Evolutionary conservation across 2,329 filamentous ascomycete genomes (phyloP), one percentile per base, ranked within the genome.

Genomic region (Parasarocladium wereldwijsianum): DNA sequence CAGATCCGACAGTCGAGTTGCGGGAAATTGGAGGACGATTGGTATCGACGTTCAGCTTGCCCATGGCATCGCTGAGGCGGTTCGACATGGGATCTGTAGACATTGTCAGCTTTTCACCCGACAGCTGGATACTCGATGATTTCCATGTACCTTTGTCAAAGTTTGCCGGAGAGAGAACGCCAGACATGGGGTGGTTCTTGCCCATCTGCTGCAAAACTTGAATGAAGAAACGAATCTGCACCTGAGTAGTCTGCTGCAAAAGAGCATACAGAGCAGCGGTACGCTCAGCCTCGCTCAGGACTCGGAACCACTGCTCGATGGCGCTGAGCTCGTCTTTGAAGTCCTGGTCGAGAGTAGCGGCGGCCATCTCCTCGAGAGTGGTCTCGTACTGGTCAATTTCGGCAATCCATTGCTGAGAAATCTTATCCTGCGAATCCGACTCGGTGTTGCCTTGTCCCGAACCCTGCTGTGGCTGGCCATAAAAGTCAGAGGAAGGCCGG

Each of bases 281-380:
- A 38, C 90, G 72, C 58, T 98, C 90, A 17, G 90, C 86, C 58
- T 96, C 90, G 49, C 87, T 96, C 40, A 98, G 64, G 32, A 98
- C 90, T 38, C 86, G 79, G 57, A 98, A 98, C 90, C 90, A 98
- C 63, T 98, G 90, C 60, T 98, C 90, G 49, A 98, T 98, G 42
- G 90, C 90, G 51, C 85, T 94, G 36, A 98, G 70, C 57, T 98
- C 90, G 56, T 96, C 90, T 62, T 98, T 98, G 66, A 98, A 98
- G 51, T 98, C 90, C 61, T 98, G 90, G 51, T 98, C 90, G 32
- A 96, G 64, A n/a, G 90, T 96, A 17, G 90, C 90, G 18, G 87
- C 86, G 24, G 90, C 90, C 90, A 98, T 98, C 53, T 98, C 90
- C 56, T 96, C 90, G 46, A 98, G 58, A 2, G 90, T 98, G n/a